Conservation (phyloP, 176 grass and related monocot genomes). For the Alopecurus myosuroides region DNA sequence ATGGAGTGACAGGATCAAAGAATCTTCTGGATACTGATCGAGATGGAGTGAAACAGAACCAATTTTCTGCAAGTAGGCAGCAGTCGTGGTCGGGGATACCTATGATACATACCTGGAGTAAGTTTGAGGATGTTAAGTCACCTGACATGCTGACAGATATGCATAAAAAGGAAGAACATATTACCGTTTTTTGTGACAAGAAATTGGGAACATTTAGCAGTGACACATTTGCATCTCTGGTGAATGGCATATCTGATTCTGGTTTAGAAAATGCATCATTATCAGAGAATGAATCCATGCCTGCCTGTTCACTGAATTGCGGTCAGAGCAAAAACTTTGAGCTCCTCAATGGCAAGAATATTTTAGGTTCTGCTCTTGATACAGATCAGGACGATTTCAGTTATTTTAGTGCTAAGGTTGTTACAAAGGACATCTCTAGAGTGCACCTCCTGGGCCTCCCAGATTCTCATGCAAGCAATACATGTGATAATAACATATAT, state of each 20-base stretch:
- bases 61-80: conserved; percentile 16
- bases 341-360: conserved; percentile 50
- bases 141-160: conserved; percentile 21
- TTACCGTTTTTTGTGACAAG: conserved; percentile 6
- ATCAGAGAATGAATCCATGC: conserved; percentile 50
- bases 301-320: conserved; percentile 18
- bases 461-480: conserved; percentile 9
- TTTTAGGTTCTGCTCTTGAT: conserved; percentile 45
- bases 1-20: conserved; percentile 31
- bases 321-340: conserved; percentile 45
- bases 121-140: conserved; percentile 17
- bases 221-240: conserved; percentile 4
- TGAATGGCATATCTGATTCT: conserved; percentile 16
- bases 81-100: not conserved
- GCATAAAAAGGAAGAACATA: conserved; percentile 1
- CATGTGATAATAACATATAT: conserved; percentile 8
- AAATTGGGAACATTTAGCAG: conserved; percentile 4
- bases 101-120: conserved; percentile 11
- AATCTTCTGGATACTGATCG: conserved; percentile 14
- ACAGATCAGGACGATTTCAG: conserved; percentile 35
- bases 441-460: not conserved
- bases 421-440: not conserved
- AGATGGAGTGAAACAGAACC: conserved; percentile 25
- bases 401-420: conserved; percentile 23
- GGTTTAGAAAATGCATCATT: conserved; percentile 31